phyloP scores from a whole-genome alignment of 2,329 filamentous ascomycete genomes.

The Dactylellina drechsleri region DNA sequence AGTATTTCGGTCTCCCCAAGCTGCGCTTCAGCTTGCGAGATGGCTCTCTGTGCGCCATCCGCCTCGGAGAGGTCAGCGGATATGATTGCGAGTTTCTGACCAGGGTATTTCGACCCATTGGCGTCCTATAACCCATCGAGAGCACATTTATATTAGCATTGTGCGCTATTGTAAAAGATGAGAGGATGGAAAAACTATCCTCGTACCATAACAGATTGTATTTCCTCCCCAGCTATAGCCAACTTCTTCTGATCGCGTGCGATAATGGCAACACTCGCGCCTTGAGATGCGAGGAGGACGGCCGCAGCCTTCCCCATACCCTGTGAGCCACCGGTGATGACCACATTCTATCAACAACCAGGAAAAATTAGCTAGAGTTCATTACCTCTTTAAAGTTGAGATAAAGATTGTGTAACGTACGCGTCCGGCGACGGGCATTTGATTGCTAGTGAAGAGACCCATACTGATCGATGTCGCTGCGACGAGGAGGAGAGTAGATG shows the following conservation, averaged over 20 bases:
- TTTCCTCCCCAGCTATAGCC: conserved; percentile 72
- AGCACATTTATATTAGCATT: not conserved
- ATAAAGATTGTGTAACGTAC: conserved; percentile 65
- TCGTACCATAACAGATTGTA: conserved; percentile 67
- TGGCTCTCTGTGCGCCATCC: conserved; percentile 68
- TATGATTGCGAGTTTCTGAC: conserved; percentile 84
- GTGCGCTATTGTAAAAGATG: not conserved
- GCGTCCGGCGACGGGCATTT: conserved; percentile 85
- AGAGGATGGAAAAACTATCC: not conserved
- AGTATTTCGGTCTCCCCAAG: conserved; percentile 78
- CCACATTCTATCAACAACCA: conserved; percentile 72
- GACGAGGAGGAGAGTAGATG: conserved; percentile 27
- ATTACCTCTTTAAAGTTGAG: not conserved
- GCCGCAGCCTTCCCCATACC: conserved; percentile 86
- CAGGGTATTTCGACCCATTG: conserved; percentile 70
- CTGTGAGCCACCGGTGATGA: conserved; percentile 91
- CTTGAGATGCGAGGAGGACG: conserved; percentile 78
- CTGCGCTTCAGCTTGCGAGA: conserved; percentile 29
- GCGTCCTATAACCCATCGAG: conserved; percentile 6
- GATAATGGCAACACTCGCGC: conserved; percentile 86
- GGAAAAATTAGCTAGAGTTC: conserved; percentile 47
- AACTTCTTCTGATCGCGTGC: conserved; percentile 81
- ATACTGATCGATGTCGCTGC: conserved; percentile 64
- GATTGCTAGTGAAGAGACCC: conserved; percentile 77
- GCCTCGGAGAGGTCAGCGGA: conserved; percentile 80